A percentile compares a stretch with the other conserved stretches of the same genome.
These are phyloP conservation scores for Ganoderma leucocontextum DNA, from an alignment of 1,284 basidiomycete genomes.

Conservation along the genomic window DNA sequence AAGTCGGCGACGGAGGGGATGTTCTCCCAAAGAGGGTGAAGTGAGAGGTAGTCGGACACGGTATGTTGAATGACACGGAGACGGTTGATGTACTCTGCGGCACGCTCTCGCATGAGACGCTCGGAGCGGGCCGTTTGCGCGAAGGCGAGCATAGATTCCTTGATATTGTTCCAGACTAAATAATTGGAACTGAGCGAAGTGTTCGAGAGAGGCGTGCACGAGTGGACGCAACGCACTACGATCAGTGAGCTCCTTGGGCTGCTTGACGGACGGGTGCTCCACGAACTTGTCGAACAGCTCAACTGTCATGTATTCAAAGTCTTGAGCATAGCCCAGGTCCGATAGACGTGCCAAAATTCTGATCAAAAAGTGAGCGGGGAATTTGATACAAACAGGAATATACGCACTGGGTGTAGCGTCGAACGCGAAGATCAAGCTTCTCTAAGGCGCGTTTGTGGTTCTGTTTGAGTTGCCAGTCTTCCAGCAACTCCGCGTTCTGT, in stretches of 20 bases:
- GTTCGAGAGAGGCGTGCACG: background rate
- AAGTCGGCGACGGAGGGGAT: constrained; percentile 32
- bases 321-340: constrained; percentile 16
- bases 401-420: constrained; percentile 20
- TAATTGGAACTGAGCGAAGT: background rate
- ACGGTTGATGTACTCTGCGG: constrained; percentile 22
- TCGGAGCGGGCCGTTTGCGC: constrained; percentile 21
- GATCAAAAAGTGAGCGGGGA: background rate
- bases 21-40: constrained; percentile 22
- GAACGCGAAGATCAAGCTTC: constrained; percentile 16
- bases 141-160: constrained; percentile 27
- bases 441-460: constrained; percentile 18
- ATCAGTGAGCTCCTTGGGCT: constrained; percentile 31
- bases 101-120: constrained; percentile 27
- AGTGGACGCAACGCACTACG: constrained; percentile 22
- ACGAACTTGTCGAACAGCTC: constrained; percentile 21
- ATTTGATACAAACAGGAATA: background rate
- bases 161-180: constrained; percentile 29
- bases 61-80: constrained; percentile 22
- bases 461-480: constrained; percentile 20
- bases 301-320: constrained; percentile 22
- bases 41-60: constrained; percentile 12
- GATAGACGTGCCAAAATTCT: constrained; percentile 27
- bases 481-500: constrained; percentile 12
- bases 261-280: constrained; percentile 28